Evolutionary conservation across 805 yeast genomes (phyloP).

Genomic region (Candida xiaguanensis): DNA sequence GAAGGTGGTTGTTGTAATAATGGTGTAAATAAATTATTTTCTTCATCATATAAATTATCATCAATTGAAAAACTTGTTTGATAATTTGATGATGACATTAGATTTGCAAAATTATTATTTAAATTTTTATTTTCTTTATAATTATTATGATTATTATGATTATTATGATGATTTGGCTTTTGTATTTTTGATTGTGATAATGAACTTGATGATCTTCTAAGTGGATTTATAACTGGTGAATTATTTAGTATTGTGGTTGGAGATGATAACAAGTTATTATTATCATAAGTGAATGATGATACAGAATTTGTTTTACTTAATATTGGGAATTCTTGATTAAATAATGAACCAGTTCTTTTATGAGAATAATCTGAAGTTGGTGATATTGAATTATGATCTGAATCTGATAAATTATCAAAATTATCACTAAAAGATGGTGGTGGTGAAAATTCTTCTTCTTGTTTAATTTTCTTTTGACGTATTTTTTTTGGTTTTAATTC

Average conservation of each 20-base stretch:
- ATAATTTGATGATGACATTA: background rate
- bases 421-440: background rate
- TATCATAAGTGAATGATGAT: slow-evolving; percentile 22
- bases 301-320: slow-evolving; percentile 7
- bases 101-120: background rate
- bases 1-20: background rate
- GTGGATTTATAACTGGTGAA: slow-evolving; percentile 3
- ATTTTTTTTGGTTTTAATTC: background rate
- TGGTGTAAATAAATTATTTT: background rate
- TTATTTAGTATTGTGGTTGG: slow-evolving; percentile 4
- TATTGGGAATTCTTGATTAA: slow-evolving; percentile 4
- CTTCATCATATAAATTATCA: background rate
- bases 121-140: slow-evolving; percentile 1
- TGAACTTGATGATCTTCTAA: slow-evolving; percentile 12
- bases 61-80: background rate
- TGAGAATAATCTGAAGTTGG: slow-evolving; percentile 8
- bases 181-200: slow-evolving; percentile 14
- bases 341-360: slow-evolving; percentile 7
- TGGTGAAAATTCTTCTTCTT: background rate
- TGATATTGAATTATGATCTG: slow-evolving; percentile 9
- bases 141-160: too few relatives aligned
- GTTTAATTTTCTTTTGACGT: background rate
- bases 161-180: slow-evolving; percentile 14
- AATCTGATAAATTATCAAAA: slow-evolving; percentile 1
- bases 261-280: slow-evolving; percentile 20